Evolutionary conservation across 371 early-diverging fungal species (phyloP), one percentile per base, ranked within the genome.

Genomic region (Rhizopus sp.): DNA sequence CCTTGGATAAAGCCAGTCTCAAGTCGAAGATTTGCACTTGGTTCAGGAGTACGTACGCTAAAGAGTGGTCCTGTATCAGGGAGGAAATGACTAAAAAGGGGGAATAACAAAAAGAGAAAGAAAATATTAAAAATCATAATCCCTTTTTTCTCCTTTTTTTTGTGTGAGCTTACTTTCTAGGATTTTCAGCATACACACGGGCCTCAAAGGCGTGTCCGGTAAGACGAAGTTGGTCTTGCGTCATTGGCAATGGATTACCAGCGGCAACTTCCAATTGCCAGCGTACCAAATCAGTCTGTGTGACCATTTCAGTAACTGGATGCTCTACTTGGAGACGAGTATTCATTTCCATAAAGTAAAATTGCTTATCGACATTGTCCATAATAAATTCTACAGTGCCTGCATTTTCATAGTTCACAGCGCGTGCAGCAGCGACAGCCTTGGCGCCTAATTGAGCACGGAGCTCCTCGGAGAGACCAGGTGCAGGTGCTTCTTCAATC

Each of bases 271-370:
- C 87, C 40, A 94, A 80, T 74, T 96, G 96, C 91, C 94, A 92
- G 49, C 90, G 91, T 3, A 97, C 97, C 50, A 99, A 75, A 75
- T 99, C 98, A 4, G 93, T 90, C 55, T 86, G 82, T 12, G 95
- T 94, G 31, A 97, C 86, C 92, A 95, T 91, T 73, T 99, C 99
- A 5, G 99, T 97, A 9, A 97, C 91, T 7, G 98, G 97, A 74
- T 98, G 99, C 73, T 98, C 98, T 8, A 99, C 86, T 70, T 96
- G 96, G 16, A 97, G 80, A 49, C 96, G 85, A 4, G 96, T 94
- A 77, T 95, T 95, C 93, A 97, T 95, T 79, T 98, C 98, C 91
- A 99, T 91, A 69, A 98, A 98, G 77, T 96, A 98, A 66, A 95
- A 96, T 55, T 91, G 69, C 64, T 91, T 83, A 50, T 84, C 86